A percentile compares a stretch with the other conserved stretches of the same genome.
Evolutionary conservation across 2,329 filamentous ascomycete genomes (phyloP).

Genomic region (Phoma herbarum): DNA sequence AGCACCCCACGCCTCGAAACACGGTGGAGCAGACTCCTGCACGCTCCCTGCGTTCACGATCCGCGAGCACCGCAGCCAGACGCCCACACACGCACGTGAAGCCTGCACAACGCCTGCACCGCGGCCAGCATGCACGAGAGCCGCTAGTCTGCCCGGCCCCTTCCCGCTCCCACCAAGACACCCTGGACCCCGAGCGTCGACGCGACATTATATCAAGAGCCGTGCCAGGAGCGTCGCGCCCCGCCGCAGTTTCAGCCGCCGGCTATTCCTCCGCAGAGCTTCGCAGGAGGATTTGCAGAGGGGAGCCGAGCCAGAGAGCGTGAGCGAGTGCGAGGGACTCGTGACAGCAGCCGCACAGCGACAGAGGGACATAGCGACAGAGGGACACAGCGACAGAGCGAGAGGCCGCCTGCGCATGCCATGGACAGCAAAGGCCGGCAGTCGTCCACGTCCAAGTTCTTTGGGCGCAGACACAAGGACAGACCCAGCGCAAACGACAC

Average conservation of each 20-base stretch:
- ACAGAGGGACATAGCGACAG: too few species aligned
- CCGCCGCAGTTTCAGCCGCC: conserved; percentile 13
- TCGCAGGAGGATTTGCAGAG: not conserved
- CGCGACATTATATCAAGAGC: not conserved
- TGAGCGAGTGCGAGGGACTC: not conserved
- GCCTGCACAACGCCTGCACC: not conserved
- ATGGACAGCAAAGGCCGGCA: conserved; percentile 80
- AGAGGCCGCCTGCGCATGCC: conserved; percentile 31
- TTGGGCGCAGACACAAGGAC: conserved; percentile 84
- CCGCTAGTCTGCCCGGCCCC: conserved; percentile 28
- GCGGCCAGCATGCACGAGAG: conserved; percentile 12
- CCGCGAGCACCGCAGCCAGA: not conserved
- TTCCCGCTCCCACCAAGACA: conserved; percentile 29
- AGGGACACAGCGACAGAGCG: too few species aligned
- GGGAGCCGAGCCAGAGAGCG: not conserved
- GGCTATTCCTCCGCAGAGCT: not conserved
- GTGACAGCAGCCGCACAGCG: too few species aligned
- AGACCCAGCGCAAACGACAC: conserved; percentile 53
- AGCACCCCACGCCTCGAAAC: conserved; percentile 17
- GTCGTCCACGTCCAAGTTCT: conserved; percentile 84
- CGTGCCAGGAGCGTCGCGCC: conserved; percentile 12
- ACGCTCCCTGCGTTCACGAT: conserved; percentile 20
- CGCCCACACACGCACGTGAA: not conserved
- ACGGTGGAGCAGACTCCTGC: conserved; percentile 17
- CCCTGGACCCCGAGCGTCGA: conserved; percentile 15